Percentiles rank a stretch among this genome's conserved stretches.
Conservation (phyloP, 2,329 filamentous ascomycete genomes). For the Elsinoe batatas region DNA sequence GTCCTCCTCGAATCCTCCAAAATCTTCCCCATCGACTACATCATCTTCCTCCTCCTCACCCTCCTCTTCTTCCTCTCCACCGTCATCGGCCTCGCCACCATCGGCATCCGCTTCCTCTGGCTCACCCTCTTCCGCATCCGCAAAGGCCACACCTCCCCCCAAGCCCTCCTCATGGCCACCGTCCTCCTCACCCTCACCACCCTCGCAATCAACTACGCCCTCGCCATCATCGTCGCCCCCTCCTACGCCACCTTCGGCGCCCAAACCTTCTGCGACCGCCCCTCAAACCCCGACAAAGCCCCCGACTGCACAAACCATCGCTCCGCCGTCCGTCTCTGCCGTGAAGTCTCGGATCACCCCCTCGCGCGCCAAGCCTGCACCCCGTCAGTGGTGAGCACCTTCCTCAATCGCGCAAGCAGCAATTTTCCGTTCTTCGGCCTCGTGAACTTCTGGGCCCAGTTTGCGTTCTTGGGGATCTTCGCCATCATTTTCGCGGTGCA, state of each 20-base stretch:
- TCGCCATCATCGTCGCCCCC: constrained; percentile 89
- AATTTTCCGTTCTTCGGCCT: constrained; percentile 94
- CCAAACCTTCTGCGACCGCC: constrained; percentile 81
- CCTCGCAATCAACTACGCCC: constrained; percentile 82
- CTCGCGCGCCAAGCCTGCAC: constrained; percentile 76
- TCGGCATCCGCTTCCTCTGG: constrained; percentile 96
- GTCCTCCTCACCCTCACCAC: constrained; percentile 84
- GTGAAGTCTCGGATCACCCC: constrained; percentile 61
- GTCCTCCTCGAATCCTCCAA: constrained; percentile 70
- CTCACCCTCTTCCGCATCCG: constrained; percentile 84
- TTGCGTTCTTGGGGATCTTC: constrained; percentile 75
- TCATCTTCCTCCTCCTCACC: constrained; percentile 75
- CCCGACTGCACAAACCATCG: constrained; percentile 66
- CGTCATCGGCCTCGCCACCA: constrained; percentile 71
- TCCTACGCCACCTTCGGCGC: constrained; percentile 92
- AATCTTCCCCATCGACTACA: constrained; percentile 84
- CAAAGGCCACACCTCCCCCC: constrained; percentile 78
- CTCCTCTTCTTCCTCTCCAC: constrained; percentile 83
- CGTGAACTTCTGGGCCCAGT: constrained; percentile 93
- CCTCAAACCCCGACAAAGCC: constrained; percentile 52
- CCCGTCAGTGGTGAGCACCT: constrained; percentile 80
- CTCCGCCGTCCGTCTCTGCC: constrained; percentile 70
- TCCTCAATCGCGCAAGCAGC: constrained; percentile 82
- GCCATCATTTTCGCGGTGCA: constrained; percentile 69
- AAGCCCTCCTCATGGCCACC: constrained; percentile 82